Conservation (phyloP, 257 asterid species). For the Ehretia macrophylla region DNA sequence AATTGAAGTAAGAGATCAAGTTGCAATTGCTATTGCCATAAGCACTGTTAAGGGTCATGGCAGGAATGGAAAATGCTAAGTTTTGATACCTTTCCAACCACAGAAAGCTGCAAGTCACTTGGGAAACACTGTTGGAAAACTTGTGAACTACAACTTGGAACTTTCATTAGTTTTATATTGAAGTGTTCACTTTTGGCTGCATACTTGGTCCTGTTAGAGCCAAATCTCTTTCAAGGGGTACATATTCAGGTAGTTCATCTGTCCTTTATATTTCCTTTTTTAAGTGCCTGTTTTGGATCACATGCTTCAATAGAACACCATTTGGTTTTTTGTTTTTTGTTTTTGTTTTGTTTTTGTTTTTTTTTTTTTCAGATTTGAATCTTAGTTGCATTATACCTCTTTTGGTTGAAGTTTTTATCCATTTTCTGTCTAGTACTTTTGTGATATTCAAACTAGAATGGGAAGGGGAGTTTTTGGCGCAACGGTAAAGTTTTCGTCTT, state of each 20-base stretch:
- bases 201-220: conserved; percentile 26
- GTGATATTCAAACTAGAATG: neutral
- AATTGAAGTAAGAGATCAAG: conserved; percentile 1
- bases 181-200: conserved; percentile 32
- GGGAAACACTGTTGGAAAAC: conserved; percentile 28
- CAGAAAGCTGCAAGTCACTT: conserved; percentile 33
- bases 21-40: conserved; percentile 17
- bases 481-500: no score
- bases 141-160: conserved; percentile 10
- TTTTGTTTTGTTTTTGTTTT: neutral
- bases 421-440: neutral
- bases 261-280: conserved; percentile 5
- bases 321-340: neutral
- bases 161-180: conserved; percentile 19
- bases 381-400: neutral
- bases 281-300: neutral
- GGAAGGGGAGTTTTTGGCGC: neutral
- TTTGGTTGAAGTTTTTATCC: no score
- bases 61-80: conserved; percentile 15
- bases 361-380: neutral
- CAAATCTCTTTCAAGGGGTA: conserved; percentile 7
- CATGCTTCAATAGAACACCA: neutral
- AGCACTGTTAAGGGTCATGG: conserved; percentile 23
- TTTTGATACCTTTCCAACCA: conserved; percentile 41
- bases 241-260: conserved; percentile 32